Conservation (phyloP, 352 stramenopile species). For the Peronospora farinosa region DNA sequence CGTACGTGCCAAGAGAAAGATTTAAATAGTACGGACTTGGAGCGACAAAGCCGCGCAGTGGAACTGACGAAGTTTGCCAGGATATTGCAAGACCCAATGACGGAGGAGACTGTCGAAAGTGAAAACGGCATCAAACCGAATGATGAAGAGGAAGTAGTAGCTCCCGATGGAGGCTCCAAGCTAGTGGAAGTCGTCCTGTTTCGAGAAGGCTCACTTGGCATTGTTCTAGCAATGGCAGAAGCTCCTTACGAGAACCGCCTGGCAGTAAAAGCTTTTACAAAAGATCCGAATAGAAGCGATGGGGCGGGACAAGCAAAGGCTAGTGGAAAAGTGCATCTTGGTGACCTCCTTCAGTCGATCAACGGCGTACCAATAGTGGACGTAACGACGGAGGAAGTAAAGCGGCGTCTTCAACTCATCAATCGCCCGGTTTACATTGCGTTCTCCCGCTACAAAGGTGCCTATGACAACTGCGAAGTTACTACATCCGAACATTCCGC, state of each 20-base stretch:
- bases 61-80: conserved; percentile 45
- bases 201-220: conserved; percentile 51
- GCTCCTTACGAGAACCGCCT: conserved; percentile 45
- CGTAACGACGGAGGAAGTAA: conserved; percentile 75
- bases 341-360: conserved; percentile 73
- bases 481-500: conserved; percentile 8
- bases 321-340: conserved; percentile 51
- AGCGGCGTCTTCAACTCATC: conserved; percentile 69
- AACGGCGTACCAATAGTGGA: conserved; percentile 69
- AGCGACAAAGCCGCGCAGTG: conserved; percentile 14
- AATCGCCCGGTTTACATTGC: conserved; percentile 59
- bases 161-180: conserved; percentile 9
- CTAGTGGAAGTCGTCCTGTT: conserved; percentile 59
- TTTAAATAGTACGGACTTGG: background rate
- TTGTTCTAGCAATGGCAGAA: conserved; percentile 54
- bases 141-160: background rate
- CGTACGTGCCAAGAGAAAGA: conserved; percentile 36
- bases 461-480: conserved; percentile 6
- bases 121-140: background rate
- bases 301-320: conserved; percentile 51
- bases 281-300: conserved; percentile 27
- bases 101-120: conserved; percentile 24
- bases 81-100: conserved; percentile 56
- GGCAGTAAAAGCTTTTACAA: conserved; percentile 71
- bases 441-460: conserved; percentile 43